Base-by-base conservation (phyloP, 2,329 filamentous ascomycete species). In the Fusarium sp. region DNA sequence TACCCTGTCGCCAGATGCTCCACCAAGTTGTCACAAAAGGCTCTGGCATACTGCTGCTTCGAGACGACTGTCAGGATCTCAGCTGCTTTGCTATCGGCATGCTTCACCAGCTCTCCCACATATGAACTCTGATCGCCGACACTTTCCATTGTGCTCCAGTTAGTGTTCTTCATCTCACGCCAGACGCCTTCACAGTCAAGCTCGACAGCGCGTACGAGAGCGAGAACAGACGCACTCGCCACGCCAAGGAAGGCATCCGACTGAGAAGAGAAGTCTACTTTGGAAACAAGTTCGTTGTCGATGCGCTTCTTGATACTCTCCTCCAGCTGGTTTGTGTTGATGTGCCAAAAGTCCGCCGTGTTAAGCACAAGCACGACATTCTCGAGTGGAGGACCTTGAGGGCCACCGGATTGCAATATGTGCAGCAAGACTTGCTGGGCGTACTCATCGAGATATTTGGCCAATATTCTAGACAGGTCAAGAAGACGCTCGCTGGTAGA, bases 291-390 rank as follows among this genome's bases (percentile, higher is more conserved):
- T 3, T 94, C 91, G 44, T 87, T 84, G 67, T 98, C 96, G 65
- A 99, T 94, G 11, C 94, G 89, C 72, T 92, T 91, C 79, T 93
- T 95, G 78, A 99, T 94, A 77, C 92, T 97, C 73, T 98, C 94
- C 77, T 98, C 95, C 1, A 99, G 85, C 75, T 98, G 95, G 46
- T 90, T 94, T 47, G 94, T 96, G 28, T 97, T 98, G 24, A 88
- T 89, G 75, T 97, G 95, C 87, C 96, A 99, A 77, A 98, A 99
- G 75, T 99, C 96, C 1, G 96, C 95, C 2, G 96, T 98, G 76
- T 99, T 99, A 46, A 99, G 83, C 2, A 98, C 94, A 5, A 97
- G 82, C 15, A 97, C 86, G 5, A 92, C 87, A 65, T 97, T 91
- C 72, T 97, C 89, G 3, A 96, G 74, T 5, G 83, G 79, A 3